Base-by-base conservation (phyloP, 768 basidiomycete species). In the Trichaptum fuscoviolaceum region DNA sequence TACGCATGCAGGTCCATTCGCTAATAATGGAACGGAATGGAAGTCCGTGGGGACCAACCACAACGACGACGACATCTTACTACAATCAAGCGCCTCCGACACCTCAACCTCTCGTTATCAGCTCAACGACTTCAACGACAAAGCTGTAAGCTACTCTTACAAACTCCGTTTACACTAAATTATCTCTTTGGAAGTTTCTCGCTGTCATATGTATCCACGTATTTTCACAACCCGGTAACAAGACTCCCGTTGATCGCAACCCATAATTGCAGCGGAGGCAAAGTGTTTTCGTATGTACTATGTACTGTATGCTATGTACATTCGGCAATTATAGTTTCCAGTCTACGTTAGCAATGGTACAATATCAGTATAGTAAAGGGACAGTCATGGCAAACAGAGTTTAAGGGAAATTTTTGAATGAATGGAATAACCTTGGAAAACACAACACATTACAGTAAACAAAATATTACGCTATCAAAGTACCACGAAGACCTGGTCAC, bases 1-100 rank as follows among this genome's bases (percentile, higher is more conserved):
- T 94, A 60, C 81, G 92, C 65, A 89, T 93, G 82, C 92, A 93
- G 84, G 87, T 91, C 64, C 90, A 91, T 71, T 81, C 84, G 61
- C 83, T 92, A 68, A 88, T 92, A 88, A 86, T 90, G 87, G 89
- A 91, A 57, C 81, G 88, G 67, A 90, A 88, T 75, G 84, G 59
- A 34, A 52, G 42, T 52, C 42, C 42, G 42, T 52, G 42, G 42
- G 42, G 42, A 52, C 42, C 42, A 12, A 52, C 42, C 20, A 52
- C 42, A 20, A 52, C 42, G 12, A 52, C 42, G 12, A 52, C 42
- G 15, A 52, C 42, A 20, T 52, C 42, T 15, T 52, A 52, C 42
- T 52, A 52, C 20, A 52, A 52, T 52, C 42, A 52, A 52, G 42
- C 42, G 12, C 42, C 42, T 20, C 42, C 42, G 12, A 52, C 42